phyloP scores from a whole-genome alignment of 208 protist species.

The Herpetomonas samuelpessoai region DNA sequence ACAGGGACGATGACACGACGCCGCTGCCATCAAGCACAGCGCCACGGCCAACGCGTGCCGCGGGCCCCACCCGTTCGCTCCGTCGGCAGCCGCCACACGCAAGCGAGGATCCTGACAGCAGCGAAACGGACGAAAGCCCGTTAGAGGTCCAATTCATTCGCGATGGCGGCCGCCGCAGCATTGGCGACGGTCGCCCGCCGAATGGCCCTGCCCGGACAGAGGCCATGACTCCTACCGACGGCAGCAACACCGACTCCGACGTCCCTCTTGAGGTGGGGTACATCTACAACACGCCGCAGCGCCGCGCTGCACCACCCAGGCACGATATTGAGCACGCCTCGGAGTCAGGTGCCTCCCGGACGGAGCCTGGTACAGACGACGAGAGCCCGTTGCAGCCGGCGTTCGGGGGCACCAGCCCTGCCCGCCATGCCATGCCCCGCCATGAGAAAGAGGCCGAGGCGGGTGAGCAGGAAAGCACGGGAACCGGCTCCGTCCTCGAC shows the following conservation, averaged over 20 bases:
- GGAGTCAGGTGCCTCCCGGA: neutral
- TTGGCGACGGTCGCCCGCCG: neutral
- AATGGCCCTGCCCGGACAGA: neutral
- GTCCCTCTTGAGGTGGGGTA: constrained; percentile 11
- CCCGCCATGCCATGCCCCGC: constrained; percentile 9
- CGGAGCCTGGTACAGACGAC: constrained; percentile 13
- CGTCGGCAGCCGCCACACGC: too few species aligned
- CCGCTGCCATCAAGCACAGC: too few species aligned
- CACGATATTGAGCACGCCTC: neutral
- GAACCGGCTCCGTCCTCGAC: constrained; percentile 6
- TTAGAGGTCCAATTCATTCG: constrained; percentile 17
- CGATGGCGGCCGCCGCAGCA: constrained; percentile 10
- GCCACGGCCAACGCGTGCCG: too few species aligned
- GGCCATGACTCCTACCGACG: constrained; percentile 1
- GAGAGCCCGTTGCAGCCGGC: constrained; percentile 9
- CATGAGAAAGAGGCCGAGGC: constrained; percentile 6
- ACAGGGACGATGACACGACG: too few species aligned
- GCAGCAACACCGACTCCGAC: constrained; percentile 17
- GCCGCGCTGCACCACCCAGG: neutral
- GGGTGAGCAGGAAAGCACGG: neutral
- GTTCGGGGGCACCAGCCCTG: neutral
- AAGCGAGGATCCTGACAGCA: too few species aligned
- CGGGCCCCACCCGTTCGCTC: too few species aligned
- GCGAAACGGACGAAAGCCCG: constrained; percentile 18
- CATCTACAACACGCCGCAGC: constrained; percentile 11